Conservation (phyloP, 345 rosid species). For the Salix dunnii region DNA sequence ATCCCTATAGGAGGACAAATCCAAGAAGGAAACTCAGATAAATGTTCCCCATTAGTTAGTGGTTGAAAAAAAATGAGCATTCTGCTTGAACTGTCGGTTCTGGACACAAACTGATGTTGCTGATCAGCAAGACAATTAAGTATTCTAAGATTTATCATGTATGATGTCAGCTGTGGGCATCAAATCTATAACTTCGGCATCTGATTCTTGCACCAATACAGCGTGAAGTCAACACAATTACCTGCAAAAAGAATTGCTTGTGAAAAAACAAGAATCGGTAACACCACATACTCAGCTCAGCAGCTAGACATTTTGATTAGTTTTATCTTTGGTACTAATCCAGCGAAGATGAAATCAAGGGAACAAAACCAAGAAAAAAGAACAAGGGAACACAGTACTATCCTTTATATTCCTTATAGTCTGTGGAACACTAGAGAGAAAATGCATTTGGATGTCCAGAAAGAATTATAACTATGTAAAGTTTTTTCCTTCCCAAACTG, state of each 20-base stretch:
- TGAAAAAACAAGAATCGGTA: neutral
- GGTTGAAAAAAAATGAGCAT: neutral
- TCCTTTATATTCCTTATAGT: too few relatives aligned
- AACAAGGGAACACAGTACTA: neutral
- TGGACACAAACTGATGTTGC: neutral
- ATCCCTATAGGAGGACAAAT: neutral
- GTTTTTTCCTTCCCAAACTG: too few relatives aligned
- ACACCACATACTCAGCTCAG: neutral
- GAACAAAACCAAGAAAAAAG: neutral
- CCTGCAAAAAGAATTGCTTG: neutral
- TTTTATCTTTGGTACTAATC: neutral
- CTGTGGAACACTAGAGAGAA: too few relatives aligned
- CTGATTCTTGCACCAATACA: neutral
- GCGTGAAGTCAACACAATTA: neutral
- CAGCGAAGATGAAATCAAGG: neutral
- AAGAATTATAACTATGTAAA: too few relatives aligned
- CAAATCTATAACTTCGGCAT: neutral
- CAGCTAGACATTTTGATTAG: too few relatives aligned
- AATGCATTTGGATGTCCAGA: too few relatives aligned
- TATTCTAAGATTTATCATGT: neutral
- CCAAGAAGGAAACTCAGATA: neutral
- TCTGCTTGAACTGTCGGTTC: neutral
- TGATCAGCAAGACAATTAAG: neutral
- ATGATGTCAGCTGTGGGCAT: neutral
- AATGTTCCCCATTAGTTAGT: neutral